These are phyloP conservation scores for Mucuna pruriens DNA, from an alignment of 306 rosid genomes.

Conservation along the genomic window DNA sequence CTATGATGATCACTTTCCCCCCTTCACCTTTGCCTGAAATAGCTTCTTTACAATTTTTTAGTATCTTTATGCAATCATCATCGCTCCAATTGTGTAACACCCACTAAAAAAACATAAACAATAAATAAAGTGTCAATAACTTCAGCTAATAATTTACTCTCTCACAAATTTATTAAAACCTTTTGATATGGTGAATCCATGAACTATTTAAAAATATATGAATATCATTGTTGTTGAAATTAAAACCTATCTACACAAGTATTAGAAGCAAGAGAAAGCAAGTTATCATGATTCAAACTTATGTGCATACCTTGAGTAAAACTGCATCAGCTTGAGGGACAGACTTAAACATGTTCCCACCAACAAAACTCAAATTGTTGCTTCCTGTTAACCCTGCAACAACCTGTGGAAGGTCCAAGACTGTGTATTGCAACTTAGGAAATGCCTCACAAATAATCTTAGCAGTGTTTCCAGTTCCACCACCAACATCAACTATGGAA, in stretches of 20 bases:
- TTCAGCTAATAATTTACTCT: too few species aligned
- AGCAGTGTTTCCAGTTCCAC: neutral
- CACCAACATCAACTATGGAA: neutral
- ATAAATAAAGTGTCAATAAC: too few species aligned
- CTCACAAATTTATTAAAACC: too few species aligned
- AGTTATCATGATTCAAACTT: neutral
- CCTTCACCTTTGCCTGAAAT: neutral
- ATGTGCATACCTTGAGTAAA: neutral
- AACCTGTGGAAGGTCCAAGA: neutral
- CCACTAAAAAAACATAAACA: neutral
- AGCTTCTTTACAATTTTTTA: neutral
- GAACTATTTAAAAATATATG: too few species aligned
- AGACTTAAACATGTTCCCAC: neutral
- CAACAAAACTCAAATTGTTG: constrained; percentile 10
- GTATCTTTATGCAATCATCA: too few species aligned
- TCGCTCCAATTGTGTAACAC: neutral
- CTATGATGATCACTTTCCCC: neutral
- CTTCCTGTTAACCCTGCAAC: neutral
- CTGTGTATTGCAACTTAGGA: neutral
- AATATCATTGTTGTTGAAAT: too few species aligned
- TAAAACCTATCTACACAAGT: too few species aligned
- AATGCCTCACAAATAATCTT: neutral
- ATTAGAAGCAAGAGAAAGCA: too few species aligned
- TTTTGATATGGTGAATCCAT: too few species aligned
- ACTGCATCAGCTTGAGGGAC: neutral